A percentile compares a stretch with the other conserved stretches of the same genome.
These are phyloP conservation scores for Yamadazyma paraphyllophila DNA, from an alignment of 805 yeast genomes.

Conservation along the genomic window DNA sequence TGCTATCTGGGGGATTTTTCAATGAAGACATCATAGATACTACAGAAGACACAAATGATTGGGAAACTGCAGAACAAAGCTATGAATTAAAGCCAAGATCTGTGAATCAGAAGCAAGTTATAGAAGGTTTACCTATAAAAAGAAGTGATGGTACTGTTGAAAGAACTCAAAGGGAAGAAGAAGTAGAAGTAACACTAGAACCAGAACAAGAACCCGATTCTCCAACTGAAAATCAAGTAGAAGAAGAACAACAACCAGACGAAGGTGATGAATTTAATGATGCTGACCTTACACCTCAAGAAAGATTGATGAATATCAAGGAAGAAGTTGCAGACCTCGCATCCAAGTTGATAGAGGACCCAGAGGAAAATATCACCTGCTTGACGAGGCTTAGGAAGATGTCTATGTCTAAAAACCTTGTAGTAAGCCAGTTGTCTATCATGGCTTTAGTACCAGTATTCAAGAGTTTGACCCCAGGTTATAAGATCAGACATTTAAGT, in stretches of 20 bases:
- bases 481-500: constrained; percentile 76
- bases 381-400: constrained; percentile 67
- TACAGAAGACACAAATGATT: constrained; percentile 35
- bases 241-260: constrained; percentile 14
- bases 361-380: constrained; percentile 75
- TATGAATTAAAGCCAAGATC: constrained; percentile 74
- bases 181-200: constrained; percentile 16
- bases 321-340: constrained; percentile 85
- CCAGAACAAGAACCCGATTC: constrained; percentile 17
- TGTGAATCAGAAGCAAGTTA: constrained; percentile 36
- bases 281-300: constrained; percentile 47
- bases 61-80: constrained; percentile 77
- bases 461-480: constrained; percentile 84
- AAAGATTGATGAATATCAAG: constrained; percentile 58
- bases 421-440: constrained; percentile 67
- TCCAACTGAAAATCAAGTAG: constrained; percentile 20
- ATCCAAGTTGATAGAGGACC: constrained; percentile 75
- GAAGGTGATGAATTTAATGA: constrained; percentile 42
- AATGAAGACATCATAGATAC: constrained; percentile 25
- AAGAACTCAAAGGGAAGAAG: constrained; percentile 50
- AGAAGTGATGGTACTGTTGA: constrained; percentile 69
- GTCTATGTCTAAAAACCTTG: constrained; percentile 65
- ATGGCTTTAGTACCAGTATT: constrained; percentile 81
- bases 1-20: constrained; percentile 21
- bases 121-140: constrained; percentile 81